Percentiles rank a stretch among this genome's conserved stretches.
phyloP scores from a whole-genome alignment of 2,329 filamentous ascomycete genomes.

The Apiospora marii region DNA sequence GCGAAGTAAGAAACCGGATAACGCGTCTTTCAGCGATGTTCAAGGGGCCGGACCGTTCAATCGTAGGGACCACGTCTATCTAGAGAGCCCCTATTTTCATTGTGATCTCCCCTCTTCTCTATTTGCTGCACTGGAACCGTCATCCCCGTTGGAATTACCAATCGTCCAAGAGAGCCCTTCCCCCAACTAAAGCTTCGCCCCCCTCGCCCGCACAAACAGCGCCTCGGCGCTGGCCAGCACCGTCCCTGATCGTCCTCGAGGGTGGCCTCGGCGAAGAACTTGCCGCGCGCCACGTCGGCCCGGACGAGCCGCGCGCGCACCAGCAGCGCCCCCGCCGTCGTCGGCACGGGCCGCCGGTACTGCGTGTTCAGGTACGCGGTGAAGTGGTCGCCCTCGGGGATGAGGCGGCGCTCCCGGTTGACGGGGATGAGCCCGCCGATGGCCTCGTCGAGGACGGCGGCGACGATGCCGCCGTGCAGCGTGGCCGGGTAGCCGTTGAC shows the following conservation, averaged over 20 bases:
- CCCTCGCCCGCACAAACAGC: slow-evolving; percentile 3
- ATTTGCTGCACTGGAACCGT: too few species aligned
- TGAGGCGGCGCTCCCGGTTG: slow-evolving; percentile 40
- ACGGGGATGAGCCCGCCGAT: slow-evolving; percentile 58
- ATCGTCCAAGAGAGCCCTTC: neutral
- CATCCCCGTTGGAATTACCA: neutral
- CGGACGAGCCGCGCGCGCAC: slow-evolving; percentile 53
- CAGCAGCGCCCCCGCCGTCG: slow-evolving; percentile 54
- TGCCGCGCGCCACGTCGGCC: slow-evolving; percentile 55
- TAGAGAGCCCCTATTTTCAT: neutral
- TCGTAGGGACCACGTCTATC: neutral
- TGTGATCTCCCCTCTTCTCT: neutral
- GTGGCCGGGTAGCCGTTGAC: slow-evolving; percentile 62
- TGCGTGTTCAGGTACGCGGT: slow-evolving; percentile 64
- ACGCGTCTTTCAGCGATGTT: neutral
- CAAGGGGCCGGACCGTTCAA: neutral
- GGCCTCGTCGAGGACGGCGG: slow-evolving; percentile 65
- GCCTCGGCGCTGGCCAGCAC: slow-evolving; percentile 60
- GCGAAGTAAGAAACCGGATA: neutral
- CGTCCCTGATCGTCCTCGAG: slow-evolving; percentile 56
- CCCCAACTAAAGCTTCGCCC: neutral
- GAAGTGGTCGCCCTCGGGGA: slow-evolving; percentile 42
- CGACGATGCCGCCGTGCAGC: slow-evolving; percentile 65
- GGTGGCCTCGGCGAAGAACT: slow-evolving; percentile 57
- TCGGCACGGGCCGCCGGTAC: slow-evolving; percentile 60